These are phyloP conservation scores for Miscanthus sacchariflorus DNA, from an alignment of 202 grass and related monocot genomes.

Conservation along the genomic window DNA sequence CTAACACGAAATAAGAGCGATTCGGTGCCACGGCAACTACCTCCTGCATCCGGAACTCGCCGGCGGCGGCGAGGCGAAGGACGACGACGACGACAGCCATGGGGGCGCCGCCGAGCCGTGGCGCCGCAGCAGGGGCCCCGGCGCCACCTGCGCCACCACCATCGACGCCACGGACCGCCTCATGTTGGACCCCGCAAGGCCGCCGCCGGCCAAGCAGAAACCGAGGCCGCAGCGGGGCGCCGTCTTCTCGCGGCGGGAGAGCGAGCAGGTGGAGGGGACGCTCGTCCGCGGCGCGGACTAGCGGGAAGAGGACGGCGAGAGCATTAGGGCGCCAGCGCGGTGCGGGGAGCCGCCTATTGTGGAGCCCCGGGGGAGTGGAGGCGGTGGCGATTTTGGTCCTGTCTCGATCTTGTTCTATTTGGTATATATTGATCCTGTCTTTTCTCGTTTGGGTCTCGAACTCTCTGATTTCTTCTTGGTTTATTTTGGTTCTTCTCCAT, in stretches of 20 bases:
- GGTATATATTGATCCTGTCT: too few relatives aligned
- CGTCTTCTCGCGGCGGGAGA: conserved; percentile 27
- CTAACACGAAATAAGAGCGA: too few relatives aligned
- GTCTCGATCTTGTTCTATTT: too few relatives aligned
- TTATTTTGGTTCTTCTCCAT: too few relatives aligned
- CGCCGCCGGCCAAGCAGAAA: too few relatives aligned
- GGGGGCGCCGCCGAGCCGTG: conserved; percentile 29
- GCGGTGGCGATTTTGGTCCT: too few relatives aligned
- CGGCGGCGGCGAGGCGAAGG: too few relatives aligned
- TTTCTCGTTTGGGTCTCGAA: too few relatives aligned
- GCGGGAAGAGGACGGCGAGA: background rate
- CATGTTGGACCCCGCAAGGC: conserved; percentile 23
- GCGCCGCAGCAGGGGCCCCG: conserved; percentile 43
- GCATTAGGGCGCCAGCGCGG: background rate
- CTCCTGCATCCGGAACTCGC: too few relatives aligned
- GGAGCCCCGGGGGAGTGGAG: too few relatives aligned
- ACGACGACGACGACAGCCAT: background rate
- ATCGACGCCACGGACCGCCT: conserved; percentile 53
- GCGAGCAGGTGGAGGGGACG: background rate
- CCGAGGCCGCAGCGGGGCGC: conserved; percentile 40
- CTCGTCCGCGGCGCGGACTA: background rate
- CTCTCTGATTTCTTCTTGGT: too few relatives aligned
- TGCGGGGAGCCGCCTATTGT: background rate
- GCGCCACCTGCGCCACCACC: conserved; percentile 41
- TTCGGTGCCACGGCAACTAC: too few relatives aligned